phyloP scores from a whole-genome alignment of 139 green algal genomes.

The Mychonastes homosphaera region DNA sequence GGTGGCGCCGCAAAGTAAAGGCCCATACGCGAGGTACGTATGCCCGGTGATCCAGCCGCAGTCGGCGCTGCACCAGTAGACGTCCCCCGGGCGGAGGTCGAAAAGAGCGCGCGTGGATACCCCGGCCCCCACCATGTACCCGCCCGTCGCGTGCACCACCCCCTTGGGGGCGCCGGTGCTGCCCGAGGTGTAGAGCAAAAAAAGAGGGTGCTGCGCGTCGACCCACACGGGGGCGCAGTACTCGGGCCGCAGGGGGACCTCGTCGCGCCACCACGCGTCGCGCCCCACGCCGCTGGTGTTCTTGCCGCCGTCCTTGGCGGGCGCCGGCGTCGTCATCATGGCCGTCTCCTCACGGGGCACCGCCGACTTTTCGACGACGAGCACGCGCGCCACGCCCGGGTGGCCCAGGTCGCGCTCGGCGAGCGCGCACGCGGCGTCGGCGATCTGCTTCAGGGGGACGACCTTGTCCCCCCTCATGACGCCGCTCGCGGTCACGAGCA shows the following conservation, averaged over 20 bases:
- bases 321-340: too few relatives aligned
- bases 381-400: conserved; percentile 24
- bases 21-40: conserved; percentile 76
- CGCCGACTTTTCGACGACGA: conserved; percentile 73
- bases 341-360: conserved; percentile 25
- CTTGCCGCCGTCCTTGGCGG: conserved; percentile 23
- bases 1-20: conserved; percentile 74
- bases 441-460: conserved; percentile 79
- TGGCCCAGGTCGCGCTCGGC: conserved; percentile 3
- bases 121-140: conserved; percentile 73
- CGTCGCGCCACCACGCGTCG: conserved; percentile 79
- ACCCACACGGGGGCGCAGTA: conserved; percentile 78
- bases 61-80: conserved; percentile 79
- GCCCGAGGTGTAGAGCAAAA: conserved; percentile 93
- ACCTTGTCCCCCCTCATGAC: conserved; percentile 73
- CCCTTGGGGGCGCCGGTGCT: conserved; percentile 89
- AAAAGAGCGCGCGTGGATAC: conserved; percentile 77
- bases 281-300: too few relatives aligned
- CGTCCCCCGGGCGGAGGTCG: conserved; percentile 63
- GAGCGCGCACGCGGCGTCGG: conserved; percentile 50
- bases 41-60: conserved; percentile 97
- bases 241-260: conserved; percentile 35
- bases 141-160: conserved; percentile 81
- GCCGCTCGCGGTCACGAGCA: conserved; percentile 62
- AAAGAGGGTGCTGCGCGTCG: conserved; percentile 80